phyloP scores from a whole-genome alignment of 1,284 basidiomycete species.

The Boletus sp. region DNA sequence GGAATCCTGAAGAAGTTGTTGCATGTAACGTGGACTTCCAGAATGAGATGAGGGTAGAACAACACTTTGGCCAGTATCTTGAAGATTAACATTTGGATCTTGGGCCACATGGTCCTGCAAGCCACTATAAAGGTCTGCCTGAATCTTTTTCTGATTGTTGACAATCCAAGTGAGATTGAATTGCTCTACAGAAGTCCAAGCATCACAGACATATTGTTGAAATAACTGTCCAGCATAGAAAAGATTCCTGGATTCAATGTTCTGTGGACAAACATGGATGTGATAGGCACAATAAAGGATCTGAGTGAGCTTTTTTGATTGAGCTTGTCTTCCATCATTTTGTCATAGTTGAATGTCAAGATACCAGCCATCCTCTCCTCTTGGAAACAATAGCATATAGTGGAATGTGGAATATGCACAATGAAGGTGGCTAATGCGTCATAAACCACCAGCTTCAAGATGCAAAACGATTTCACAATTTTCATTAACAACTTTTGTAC shows the following conservation, averaged over 20 bases:
- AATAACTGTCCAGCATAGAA: slow-evolving; percentile 45
- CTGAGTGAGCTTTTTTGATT: slow-evolving; percentile 24
- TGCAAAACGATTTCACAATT: slow-evolving; percentile 17
- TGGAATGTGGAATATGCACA: slow-evolving; percentile 42
- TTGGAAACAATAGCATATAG: slow-evolving; percentile 48
- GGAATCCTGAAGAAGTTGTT: neutral
- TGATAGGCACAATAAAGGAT: slow-evolving; percentile 22
- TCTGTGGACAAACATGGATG: neutral
- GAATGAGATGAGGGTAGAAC: slow-evolving; percentile 1
- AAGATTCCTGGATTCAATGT: slow-evolving; percentile 28
- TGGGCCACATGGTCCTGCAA: slow-evolving; percentile 1
- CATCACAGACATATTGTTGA: slow-evolving; percentile 45
- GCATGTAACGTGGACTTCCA: neutral
- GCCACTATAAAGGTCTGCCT: slow-evolving; percentile 33
- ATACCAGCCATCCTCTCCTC: slow-evolving; percentile 39
- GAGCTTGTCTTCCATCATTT: neutral
- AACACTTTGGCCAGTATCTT: slow-evolving; percentile 4
- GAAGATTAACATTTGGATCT: neutral
- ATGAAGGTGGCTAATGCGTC: slow-evolving; percentile 41
- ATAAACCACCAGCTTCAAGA: neutral
- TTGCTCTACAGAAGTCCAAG: slow-evolving; percentile 41
- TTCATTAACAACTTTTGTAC: slow-evolving; percentile 12
- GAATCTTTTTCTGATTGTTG: slow-evolving; percentile 43
- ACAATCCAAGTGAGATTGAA: slow-evolving; percentile 31
- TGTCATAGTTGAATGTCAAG: slow-evolving; percentile 23